These are phyloP conservation scores for Ophiostoma ips DNA, from an alignment of 2,329 filamentous ascomycete genomes.

Conservation along the genomic window DNA sequence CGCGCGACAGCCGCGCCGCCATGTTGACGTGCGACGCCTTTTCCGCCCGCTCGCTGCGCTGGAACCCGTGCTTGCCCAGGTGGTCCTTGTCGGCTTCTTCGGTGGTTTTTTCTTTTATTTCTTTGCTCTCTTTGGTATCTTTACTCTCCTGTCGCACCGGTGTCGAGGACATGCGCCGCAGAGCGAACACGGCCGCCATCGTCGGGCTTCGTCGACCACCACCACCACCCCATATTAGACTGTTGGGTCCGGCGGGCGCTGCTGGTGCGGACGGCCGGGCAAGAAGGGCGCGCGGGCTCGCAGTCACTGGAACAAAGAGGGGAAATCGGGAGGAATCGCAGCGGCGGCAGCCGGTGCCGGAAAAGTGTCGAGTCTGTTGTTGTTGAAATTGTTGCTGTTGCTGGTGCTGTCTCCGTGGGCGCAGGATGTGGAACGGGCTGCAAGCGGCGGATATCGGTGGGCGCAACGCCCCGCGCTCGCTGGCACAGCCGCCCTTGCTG, in stretches of 20 bases:
- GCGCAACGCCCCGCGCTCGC: neutral
- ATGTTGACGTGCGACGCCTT: slow-evolving; percentile 83
- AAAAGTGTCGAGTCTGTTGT: neutral
- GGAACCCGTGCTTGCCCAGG: slow-evolving; percentile 19
- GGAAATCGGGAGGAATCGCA: neutral
- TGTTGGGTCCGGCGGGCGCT: neutral
- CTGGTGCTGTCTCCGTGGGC: slow-evolving; percentile 4
- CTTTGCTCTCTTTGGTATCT: neutral
- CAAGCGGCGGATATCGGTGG: neutral
- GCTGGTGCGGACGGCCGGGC: neutral
- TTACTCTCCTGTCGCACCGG: neutral
- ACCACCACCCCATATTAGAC: slow-evolving; percentile 4
- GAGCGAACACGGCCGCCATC: neutral
- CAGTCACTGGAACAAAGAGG: neutral
- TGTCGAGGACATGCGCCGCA: slow-evolving; percentile 9
- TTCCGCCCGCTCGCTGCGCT: slow-evolving; percentile 61
- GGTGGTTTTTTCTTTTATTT: slow-evolving; percentile 18
- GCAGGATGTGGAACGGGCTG: neutral
- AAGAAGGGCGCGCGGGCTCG: neutral
- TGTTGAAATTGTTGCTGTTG: neutral
- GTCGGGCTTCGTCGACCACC: neutral
- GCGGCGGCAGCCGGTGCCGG: neutral
- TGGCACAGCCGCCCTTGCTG: neutral
- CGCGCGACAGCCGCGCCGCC: slow-evolving; percentile 73
- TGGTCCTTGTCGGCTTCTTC: slow-evolving; percentile 20